These are phyloP conservation scores for Marchantia polymorpha DNA, from an alignment of 225 moss, liverwort and hornwort genomes.

Conservation along the genomic window DNA sequence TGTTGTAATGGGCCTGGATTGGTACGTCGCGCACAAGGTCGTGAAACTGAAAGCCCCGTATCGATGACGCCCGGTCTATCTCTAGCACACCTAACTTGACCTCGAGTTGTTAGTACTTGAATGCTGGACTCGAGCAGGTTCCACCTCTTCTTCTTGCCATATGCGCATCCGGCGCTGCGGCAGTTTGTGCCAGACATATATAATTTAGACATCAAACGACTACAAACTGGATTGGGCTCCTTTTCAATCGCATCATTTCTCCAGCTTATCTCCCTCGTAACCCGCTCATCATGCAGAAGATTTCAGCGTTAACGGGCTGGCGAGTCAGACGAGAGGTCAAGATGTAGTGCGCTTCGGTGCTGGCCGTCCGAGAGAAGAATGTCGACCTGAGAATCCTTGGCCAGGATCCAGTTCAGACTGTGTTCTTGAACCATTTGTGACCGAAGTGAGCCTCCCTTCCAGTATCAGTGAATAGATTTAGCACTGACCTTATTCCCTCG, in stretches of 20 bases:
- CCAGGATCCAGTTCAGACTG: no score
- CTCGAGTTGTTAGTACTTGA: conserved; percentile 11
- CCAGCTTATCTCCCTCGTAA: no score
- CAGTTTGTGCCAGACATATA: conserved; percentile 1
- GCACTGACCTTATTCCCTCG: no score
- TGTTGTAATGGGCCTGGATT: not conserved
- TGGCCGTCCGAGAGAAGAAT: no score
- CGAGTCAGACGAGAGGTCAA: no score
- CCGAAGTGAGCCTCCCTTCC: no score
- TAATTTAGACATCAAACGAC: not conserved
- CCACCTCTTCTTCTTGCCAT: not conserved
- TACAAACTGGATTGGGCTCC: not conserved
- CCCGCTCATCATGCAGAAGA: no score
- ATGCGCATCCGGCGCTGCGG: conserved; percentile 10
- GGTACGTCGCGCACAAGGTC: not conserved
- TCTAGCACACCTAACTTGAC: conserved; percentile 18
- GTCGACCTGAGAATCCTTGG: no score
- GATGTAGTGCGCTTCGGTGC: no score
- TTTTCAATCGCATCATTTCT: not conserved
- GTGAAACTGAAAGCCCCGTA: conserved; percentile 6
- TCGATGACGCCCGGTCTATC: not conserved
- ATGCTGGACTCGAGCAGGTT: conserved; percentile 9
- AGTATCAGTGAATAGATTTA: no score
- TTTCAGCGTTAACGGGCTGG: no score
- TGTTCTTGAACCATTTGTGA: no score